Conservation (phyloP, 306 rosid genomes). For the Dicorynia guianensis region DNA sequence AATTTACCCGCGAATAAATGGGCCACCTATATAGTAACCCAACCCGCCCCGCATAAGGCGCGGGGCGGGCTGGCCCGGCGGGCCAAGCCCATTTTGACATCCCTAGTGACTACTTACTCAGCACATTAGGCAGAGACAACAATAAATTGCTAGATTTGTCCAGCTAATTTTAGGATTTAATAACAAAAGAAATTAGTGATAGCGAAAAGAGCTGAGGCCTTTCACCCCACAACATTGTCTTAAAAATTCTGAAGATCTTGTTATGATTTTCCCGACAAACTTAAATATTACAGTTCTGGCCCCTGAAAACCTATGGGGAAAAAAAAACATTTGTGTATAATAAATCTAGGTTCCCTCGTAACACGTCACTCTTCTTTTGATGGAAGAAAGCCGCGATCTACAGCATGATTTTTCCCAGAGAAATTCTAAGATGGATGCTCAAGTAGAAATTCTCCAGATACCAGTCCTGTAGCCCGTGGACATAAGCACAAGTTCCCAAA, state of each 20-base stretch:
- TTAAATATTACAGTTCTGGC: constrained; percentile 21
- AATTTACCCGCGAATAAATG: no score
- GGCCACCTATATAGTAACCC: no score
- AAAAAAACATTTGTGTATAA: neutral
- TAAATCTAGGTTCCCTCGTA: constrained; percentile 2
- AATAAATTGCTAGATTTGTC: constrained; percentile 23
- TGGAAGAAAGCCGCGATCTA: constrained; percentile 29
- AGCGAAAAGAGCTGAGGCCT: neutral
- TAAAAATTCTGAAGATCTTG: constrained; percentile 15
- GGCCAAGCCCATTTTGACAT: no score
- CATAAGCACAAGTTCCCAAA: constrained; percentile 97
- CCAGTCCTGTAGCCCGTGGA: constrained; percentile 87
- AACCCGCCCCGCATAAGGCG: no score
- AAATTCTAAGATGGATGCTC: constrained; percentile 35
- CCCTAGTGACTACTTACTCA: neutral
- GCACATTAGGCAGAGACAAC: constrained; percentile 20
- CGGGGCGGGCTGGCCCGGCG: no score
- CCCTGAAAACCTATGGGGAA: constrained; percentile 3
- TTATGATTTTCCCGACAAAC: constrained; percentile 24
- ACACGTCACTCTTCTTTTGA: constrained; percentile 4
- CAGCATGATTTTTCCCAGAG: constrained; percentile 19
- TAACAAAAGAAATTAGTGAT: neutral
- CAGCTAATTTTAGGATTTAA: neutral
- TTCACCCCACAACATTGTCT: constrained; percentile 10
- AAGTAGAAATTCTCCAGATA: constrained; percentile 76